Percentiles rank a stretch among this genome's conserved stretches.
phyloP scores from a whole-genome alignment of 495 filamentous ascomycete species.

The Aspergillus baeticus region DNA sequence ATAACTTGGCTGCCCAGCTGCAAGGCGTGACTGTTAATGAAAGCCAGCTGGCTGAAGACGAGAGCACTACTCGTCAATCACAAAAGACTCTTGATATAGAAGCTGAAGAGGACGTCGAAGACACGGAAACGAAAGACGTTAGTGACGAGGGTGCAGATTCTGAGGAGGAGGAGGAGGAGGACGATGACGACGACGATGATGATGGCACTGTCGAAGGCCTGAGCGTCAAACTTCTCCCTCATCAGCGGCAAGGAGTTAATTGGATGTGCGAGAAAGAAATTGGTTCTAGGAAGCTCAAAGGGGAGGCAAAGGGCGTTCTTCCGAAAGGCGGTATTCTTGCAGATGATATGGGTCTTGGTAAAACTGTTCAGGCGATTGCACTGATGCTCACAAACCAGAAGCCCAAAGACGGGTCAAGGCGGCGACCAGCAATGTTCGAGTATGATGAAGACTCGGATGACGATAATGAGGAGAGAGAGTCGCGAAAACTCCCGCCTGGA shows the following conservation, averaged over 20 bases:
- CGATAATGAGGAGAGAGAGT: constrained; percentile 33
- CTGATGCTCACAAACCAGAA: constrained; percentile 81
- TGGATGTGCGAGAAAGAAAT: constrained; percentile 94
- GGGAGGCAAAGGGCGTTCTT: constrained; percentile 69
- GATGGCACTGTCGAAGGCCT: constrained; percentile 77
- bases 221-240: constrained; percentile 81
- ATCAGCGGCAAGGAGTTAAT: constrained; percentile 86
- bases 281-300: constrained; percentile 69
- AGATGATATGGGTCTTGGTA: constrained; percentile 94
- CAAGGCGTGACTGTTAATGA: constrained; percentile 54
- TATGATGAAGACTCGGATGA: constrained; percentile 22
- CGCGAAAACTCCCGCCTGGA: constrained; percentile 57
- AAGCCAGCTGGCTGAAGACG: constrained; percentile 26
- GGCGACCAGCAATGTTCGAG: constrained; percentile 14
- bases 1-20: constrained; percentile 59
- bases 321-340: constrained; percentile 88
- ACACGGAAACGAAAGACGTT: constrained; percentile 57
- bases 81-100: constrained; percentile 17
- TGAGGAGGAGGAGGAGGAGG: constrained; percentile 45
- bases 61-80: constrained; percentile 29
- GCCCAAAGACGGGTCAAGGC: constrained; percentile 48
- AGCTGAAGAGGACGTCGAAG: constrained; percentile 33
- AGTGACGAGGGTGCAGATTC: constrained; percentile 40
- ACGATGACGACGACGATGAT: constrained; percentile 68
- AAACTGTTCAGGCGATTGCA: constrained; percentile 86